These are phyloP conservation scores for Beauveria scarabaeidicola DNA, from an alignment of 2,329 filamentous ascomycete genomes.

Conservation along the genomic window DNA sequence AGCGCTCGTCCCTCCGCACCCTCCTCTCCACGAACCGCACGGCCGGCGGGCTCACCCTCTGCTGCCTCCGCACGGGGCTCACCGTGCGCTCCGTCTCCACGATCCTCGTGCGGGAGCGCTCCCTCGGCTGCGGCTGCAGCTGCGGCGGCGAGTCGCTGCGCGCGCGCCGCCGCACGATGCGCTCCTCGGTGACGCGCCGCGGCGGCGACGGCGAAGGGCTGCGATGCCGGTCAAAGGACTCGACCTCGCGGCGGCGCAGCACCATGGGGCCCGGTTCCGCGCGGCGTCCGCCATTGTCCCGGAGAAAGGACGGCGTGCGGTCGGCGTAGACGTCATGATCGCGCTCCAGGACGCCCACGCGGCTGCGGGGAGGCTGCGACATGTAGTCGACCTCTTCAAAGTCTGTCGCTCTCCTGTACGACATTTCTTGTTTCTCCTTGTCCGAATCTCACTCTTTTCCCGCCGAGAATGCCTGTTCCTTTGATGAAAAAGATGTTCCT, in stretches of 20 bases:
- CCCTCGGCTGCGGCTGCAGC: slow-evolving; percentile 23
- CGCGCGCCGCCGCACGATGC: slow-evolving; percentile 33
- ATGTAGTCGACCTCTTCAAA: slow-evolving; percentile 28
- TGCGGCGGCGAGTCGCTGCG: slow-evolving; percentile 34
- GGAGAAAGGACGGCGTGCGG: slow-evolving; percentile 42
- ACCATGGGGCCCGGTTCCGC: slow-evolving; percentile 44
- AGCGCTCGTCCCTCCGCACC: neutral
- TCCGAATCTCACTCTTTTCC: neutral
- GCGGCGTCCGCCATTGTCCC: slow-evolving; percentile 37
- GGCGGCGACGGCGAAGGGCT: slow-evolving; percentile 33
- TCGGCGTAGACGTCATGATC: slow-evolving; percentile 23
- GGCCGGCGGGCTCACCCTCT: slow-evolving; percentile 18
- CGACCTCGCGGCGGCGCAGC: slow-evolving; percentile 45
- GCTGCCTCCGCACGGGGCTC: slow-evolving; percentile 27
- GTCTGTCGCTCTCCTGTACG: slow-evolving; percentile 13
- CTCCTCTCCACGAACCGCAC: slow-evolving; percentile 21
- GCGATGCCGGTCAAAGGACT: slow-evolving; percentile 42
- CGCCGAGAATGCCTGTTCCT: too few relatives aligned
- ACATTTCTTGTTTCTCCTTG: neutral
- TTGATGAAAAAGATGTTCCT: neutral
- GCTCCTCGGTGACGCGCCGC: slow-evolving; percentile 27
- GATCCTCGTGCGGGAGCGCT: slow-evolving; percentile 27
- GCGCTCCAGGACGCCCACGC: slow-evolving; percentile 27
- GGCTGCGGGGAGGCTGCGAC: neutral
- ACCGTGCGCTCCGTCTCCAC: slow-evolving; percentile 31